These are phyloP conservation scores for Phylloboletellus chloephorus DNA, from an alignment of 1,284 basidiomycete species.

Conservation along the genomic window DNA sequence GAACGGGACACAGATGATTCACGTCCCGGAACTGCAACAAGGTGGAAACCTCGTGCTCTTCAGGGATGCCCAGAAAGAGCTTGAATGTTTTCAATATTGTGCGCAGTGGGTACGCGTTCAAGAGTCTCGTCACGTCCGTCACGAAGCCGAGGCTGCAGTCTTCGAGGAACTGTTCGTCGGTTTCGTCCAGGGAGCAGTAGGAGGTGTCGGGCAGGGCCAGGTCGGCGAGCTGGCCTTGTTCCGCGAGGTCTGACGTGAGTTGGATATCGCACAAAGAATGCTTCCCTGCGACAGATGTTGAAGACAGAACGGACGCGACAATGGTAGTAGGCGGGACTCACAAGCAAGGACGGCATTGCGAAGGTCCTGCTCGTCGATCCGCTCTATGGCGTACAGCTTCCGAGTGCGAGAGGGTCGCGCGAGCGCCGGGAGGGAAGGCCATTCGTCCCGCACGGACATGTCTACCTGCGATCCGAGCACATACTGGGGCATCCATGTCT, in stretches of 20 bases:
- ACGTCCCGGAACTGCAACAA: conserved; percentile 6
- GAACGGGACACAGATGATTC: conserved; percentile 10
- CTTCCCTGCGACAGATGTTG: conserved; percentile 4
- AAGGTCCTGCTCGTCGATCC: conserved; percentile 4
- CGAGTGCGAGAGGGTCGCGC: conserved; percentile 6
- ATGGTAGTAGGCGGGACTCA: too few species aligned
- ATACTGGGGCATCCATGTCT: conserved; percentile 13
- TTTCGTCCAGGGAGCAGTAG: background rate
- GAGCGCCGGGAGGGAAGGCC: conserved; percentile 9
- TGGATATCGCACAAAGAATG: conserved; percentile 1
- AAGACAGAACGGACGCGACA: too few species aligned
- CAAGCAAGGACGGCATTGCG: background rate
- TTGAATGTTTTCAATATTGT: conserved; percentile 5
- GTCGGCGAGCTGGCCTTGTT: conserved; percentile 1
- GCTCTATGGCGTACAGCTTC: conserved; percentile 6
- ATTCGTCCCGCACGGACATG: conserved; percentile 1
- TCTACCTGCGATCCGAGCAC: conserved; percentile 2
- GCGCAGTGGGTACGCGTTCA: conserved; percentile 9
- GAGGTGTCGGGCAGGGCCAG: conserved; percentile 8
- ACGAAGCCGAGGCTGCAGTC: conserved; percentile 1
- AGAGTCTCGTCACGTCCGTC: conserved; percentile 7
- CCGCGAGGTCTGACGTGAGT: conserved; percentile 1
- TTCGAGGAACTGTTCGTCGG: conserved; percentile 4
- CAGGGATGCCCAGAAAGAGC: conserved; percentile 2
- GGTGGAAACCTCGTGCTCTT: background rate